Evolutionary conservation across 1,284 basidiomycete genomes (phyloP), one percentile per base, ranked within the genome.

Genomic region (Phlebopus sp.): DNA sequence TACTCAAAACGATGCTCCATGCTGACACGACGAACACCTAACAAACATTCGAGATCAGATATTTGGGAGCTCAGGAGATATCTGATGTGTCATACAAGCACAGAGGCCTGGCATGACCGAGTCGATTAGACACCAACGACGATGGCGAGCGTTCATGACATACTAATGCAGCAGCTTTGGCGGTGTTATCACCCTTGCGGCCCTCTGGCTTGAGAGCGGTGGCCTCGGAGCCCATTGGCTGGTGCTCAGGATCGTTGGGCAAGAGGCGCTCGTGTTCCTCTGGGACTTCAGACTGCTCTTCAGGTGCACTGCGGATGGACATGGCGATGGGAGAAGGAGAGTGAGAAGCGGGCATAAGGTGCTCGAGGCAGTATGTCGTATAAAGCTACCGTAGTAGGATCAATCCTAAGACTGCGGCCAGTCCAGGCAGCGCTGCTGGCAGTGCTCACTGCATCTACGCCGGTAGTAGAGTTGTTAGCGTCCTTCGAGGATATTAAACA

Each of bases 1-100:
- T 81, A 47, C 61, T 64, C 37, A 85, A 60, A 31, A 83, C 62
- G 44, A 72, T 67, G n/a, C 62, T 50, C 82, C 84, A 85, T n/a
- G 81, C 76, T 36, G 71, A 47, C 13, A 71, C 37, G 14, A 71
- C 56, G 55, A 82, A 70, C 37, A 76, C 57, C 81, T 84, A 50
- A n/a, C n/a, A n/a, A 6, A 31, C 9, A 14, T 6, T 15, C 23
- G 21, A 7, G 23, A 39, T 60, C 45, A 56, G 45, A 58, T 42
- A 37, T 37, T 47, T 27, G 31, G 42, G 27, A 13, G 44, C 46
- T 46, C 35, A 17, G 9, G 18, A 9, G 2, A 43, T 17, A 25
- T 15, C 6, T 30, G 34, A 25, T 25, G 10, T 14, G 23, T 42
- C 65, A 45, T 46, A 67, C 66, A 18, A 41, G 11, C n/a, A 54